Evolutionary conservation across 2,329 filamentous ascomycete genomes (phyloP), one percentile per base, ranked within the genome.

Genomic region (Aspergillus tanneri): DNA sequence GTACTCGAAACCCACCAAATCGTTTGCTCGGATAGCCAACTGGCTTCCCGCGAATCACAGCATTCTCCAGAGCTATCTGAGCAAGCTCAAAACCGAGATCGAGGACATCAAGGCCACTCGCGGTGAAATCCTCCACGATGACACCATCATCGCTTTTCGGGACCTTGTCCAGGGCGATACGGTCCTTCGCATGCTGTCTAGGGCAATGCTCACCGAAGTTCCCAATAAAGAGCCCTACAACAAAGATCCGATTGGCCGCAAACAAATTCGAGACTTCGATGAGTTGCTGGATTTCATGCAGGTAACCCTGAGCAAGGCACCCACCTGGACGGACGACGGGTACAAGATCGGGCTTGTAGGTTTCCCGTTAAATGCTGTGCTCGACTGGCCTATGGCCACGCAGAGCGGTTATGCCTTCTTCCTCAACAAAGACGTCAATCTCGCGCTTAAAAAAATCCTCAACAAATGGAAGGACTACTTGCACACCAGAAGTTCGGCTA

Each of bases 331-430:
- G 18, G 14, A 35, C 14, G 22, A 36, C 8, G 39, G 38, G 11
- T 25, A 42, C 16, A 30, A 41, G 7, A 21, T 27, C 48, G 72
- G 73, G 0, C 65, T 78, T 61, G 72, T 79, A 11, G 77, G 77
- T 0, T 68, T 76, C 9, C 78, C 78, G 0, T 74, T 81, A 64
- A 75, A 76, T 48, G 78, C 77, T 0, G 68, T 81, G 11, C 60
- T 81, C 16, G 75, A 80, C 57, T 81, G 76, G 69, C 77, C 77
- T 0, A 80, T 81, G 77, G 72, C 63, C 4, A 80, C 76, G 0
- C 62, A 65, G 1, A 71, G 66, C 22, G 78, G 78, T 0, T 72
- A 72, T 47, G 73, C 73, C 0, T 74, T 75, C 44, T 81, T 81
- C 57, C 68, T 77, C 3, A 67, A 72, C 27, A 60, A 66, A 0